Conservation (phyloP, 805 yeast species). For the Wickerhamiella lipophila region DNA sequence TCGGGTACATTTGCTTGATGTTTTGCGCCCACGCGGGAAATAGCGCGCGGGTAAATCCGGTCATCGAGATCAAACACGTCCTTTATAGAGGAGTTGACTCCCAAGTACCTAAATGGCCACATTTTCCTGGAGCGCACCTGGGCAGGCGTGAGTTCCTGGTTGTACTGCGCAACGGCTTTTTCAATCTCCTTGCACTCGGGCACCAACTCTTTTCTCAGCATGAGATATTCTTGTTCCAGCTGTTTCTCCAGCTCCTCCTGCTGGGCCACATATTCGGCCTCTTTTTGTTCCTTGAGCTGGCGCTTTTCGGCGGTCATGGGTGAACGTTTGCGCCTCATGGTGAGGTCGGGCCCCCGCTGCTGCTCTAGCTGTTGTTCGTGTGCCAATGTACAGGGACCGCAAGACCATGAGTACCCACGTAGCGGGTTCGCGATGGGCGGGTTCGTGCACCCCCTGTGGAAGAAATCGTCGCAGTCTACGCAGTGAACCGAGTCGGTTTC, state of each 20-base stretch:
- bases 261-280: background rate
- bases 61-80: conserved; percentile 69
- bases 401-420: conserved; percentile 12
- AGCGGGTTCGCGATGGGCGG: conserved; percentile 89
- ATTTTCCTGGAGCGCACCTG: conserved; percentile 10
- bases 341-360: background rate
- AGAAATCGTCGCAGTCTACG: conserved; percentile 56
- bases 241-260: background rate
- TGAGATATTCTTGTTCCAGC: background rate
- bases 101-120: conserved; percentile 73
- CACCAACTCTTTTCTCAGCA: background rate
- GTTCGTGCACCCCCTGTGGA: conserved; percentile 72
- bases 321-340: conserved; percentile 6
- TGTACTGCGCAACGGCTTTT: background rate
- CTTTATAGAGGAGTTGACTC: conserved; percentile 59
- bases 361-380: conserved; percentile 1
- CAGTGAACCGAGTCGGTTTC: conserved; percentile 63
- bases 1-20: conserved; percentile 50
- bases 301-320: conserved; percentile 3
- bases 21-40: conserved; percentile 59
- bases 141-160: conserved; percentile 20
- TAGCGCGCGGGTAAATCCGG: conserved; percentile 68
- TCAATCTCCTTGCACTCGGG: conserved; percentile 22
- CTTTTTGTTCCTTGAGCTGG: conserved; percentile 4
- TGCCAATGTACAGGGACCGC: conserved; percentile 3